Base-by-base conservation (phyloP, 805 yeast genomes). In the Schizosaccharomyces lindneri region DNA sequence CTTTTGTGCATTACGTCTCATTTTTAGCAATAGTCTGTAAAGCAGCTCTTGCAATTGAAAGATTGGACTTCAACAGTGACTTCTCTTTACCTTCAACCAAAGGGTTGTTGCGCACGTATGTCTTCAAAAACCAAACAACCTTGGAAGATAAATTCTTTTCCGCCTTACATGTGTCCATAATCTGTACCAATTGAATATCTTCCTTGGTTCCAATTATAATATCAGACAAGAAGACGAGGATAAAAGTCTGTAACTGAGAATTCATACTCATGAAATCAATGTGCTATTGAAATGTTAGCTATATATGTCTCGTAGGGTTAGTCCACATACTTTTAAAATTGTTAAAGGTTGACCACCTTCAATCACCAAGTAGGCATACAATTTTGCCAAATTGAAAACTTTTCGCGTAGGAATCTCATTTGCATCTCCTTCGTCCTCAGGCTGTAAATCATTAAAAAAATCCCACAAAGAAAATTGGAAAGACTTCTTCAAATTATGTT, bases 381-480 rank as follows among this genome's bases (percentile, higher is more conserved):
- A 81, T 63, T 87, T 76, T 2, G 95, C 97, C 65, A 83, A 74
- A 65, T 86, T 87, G 57, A 85, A 76, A 27, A 82, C 75, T 65
- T 79, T 79, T 65, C 78, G 79, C 43, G 85, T 69, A 65, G 79
- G 78, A 6, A 75, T 67, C 43, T 69, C 75, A 65, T 65, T 62
- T 11, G 59, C 62, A n/a, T 63, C 63, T 21, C 69, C 67, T 27
- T 72, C 75, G 1, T 71, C 74, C 4, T 78, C 79, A n/a, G 73
- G 76, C 43, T 71, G 76, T 55, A 87, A 73, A 43, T 82, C 86
- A 65, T 81, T 81, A 19, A 89, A 67, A 55, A 81, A 76, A 70
- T 93, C 95, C 97, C 97, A 93, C 51, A 93, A 75, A 66, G 81
- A 75, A 69, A 93, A 88, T 69, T 90, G 97, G 67, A 93, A 84